Conservation (phyloP, 139 green algal genomes). For the Auxenochlorella protothecoides region DNA sequence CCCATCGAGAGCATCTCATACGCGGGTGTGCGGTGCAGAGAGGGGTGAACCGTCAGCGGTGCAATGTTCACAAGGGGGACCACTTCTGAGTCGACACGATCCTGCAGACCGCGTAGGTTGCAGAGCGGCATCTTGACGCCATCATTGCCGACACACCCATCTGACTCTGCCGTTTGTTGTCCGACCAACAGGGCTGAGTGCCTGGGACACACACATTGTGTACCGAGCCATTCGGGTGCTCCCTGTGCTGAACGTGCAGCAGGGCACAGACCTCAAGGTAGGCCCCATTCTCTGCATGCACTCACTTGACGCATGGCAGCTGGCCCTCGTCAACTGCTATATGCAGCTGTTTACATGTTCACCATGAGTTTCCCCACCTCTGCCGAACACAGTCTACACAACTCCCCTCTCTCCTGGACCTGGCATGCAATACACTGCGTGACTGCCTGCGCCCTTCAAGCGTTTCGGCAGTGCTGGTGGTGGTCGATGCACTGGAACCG, state of each 20-base stretch:
- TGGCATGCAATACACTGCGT: constrained; percentile 8
- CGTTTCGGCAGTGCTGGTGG: constrained; percentile 26
- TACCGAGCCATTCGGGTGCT: constrained; percentile 57
- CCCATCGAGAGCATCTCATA: constrained; percentile 16
- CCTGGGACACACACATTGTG: constrained; percentile 76
- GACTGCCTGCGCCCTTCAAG: constrained; percentile 1
- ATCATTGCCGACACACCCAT: too few relatives aligned
- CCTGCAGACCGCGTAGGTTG: too few relatives aligned
- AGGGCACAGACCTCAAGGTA: background rate
- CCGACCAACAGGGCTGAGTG: constrained; percentile 44
- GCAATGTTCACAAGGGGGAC: too few relatives aligned
- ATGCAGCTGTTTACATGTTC: background rate
- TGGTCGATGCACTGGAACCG: constrained; percentile 16
- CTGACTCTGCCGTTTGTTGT: background rate
- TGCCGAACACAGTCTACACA: background rate
- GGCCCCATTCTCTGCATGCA: background rate
- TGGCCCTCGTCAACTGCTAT: too few relatives aligned
- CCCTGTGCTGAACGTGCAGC: constrained; percentile 14
- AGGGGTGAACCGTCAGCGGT: background rate
- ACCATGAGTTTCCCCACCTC: background rate
- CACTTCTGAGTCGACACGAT: too few relatives aligned
- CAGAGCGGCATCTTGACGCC: too few relatives aligned
- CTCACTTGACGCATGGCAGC: too few relatives aligned
- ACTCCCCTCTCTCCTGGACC: constrained; percentile 6
- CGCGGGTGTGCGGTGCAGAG: background rate